These are phyloP conservation scores for Ophiocordyceps camponoti-leonardi DNA, from an alignment of 2,329 filamentous ascomycete genomes.

Conservation along the genomic window DNA sequence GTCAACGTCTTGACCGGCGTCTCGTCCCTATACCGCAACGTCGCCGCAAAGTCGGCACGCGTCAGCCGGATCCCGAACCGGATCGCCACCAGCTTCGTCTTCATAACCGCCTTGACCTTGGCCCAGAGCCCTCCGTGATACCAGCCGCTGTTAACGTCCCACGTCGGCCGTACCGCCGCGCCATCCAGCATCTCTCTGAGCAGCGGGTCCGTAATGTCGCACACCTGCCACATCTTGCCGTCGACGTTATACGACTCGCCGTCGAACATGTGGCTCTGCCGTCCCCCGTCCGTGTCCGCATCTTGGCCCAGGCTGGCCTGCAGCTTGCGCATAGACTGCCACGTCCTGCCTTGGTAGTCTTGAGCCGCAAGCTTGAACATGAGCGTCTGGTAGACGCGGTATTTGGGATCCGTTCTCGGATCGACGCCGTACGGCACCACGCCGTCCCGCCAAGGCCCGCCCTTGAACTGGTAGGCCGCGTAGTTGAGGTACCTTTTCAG, in stretches of 20 bases:
- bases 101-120: constrained; percentile 77
- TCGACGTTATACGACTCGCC: constrained; percentile 58
- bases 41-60: constrained; percentile 16
- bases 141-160: constrained; percentile 61
- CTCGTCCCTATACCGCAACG: constrained; percentile 15
- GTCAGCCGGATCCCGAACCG: constrained; percentile 35
- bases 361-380: constrained; percentile 58
- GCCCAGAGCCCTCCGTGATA: constrained; percentile 66
- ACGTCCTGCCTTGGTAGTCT: constrained; percentile 27
- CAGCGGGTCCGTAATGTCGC: constrained; percentile 73
- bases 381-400: constrained; percentile 73
- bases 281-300: constrained; percentile 18
- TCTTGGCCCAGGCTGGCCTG: constrained; percentile 21
- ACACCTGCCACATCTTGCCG: constrained; percentile 86
- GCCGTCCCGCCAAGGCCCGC: constrained; percentile 80
- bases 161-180: constrained; percentile 37
- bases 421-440: constrained; percentile 77
- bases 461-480: constrained; percentile 81
- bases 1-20: constrained; percentile 14
- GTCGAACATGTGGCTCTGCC: constrained; percentile 61
- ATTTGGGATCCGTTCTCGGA: constrained; percentile 59
- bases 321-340: constrained; percentile 28
- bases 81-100: constrained; percentile 61
- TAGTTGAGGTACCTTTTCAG: constrained; percentile 67
- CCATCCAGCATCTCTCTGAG: constrained; percentile 49